phyloP scores from a whole-genome alignment of 352 stramenopile genomes.

The Thalassiosira exigua region DNA sequence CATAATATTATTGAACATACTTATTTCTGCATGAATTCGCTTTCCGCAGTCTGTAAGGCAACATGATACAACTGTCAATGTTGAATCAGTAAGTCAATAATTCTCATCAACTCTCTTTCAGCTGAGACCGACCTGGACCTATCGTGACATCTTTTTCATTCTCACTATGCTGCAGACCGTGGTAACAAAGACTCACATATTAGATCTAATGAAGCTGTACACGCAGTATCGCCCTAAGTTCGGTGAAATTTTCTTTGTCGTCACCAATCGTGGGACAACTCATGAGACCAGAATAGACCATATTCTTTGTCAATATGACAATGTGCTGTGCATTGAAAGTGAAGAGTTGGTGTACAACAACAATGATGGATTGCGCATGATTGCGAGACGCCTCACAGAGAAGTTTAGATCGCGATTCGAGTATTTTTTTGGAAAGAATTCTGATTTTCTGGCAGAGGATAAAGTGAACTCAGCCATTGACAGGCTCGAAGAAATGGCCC shows the following conservation, averaged over 20 bases:
- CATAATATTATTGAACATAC: no score
- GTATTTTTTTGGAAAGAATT: slow-evolving; percentile 52
- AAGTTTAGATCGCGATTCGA: slow-evolving; percentile 43
- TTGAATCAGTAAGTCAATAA: slow-evolving; percentile 28
- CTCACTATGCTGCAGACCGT: no score
- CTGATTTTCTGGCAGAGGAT: slow-evolving; percentile 35
- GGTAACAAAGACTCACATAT: slow-evolving; percentile 51
- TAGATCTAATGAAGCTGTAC: slow-evolving; percentile 51
- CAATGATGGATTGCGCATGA: slow-evolving; percentile 21
- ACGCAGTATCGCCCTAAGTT: slow-evolving; percentile 36
- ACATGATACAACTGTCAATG: slow-evolving; percentile 33
- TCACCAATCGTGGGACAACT: slow-evolving; percentile 32
- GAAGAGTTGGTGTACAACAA: slow-evolving; percentile 43
- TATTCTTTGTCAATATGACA: slow-evolving; percentile 46
- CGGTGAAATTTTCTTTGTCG: slow-evolving; percentile 57
- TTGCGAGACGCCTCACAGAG: slow-evolving; percentile 28
- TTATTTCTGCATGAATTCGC: no score
- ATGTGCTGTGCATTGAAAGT: slow-evolving; percentile 60
- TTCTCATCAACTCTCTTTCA: no score
- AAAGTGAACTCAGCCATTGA: slow-evolving; percentile 35
- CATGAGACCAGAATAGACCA: slow-evolving; percentile 42
- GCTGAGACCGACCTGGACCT: no score
- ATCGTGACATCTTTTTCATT: no score
- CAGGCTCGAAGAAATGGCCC: slow-evolving; percentile 44
- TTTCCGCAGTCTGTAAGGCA: slow-evolving; percentile 35